phyloP scores from a whole-genome alignment of 2,329 filamentous ascomycete genomes.

The Hymenoscyphus linearis region DNA sequence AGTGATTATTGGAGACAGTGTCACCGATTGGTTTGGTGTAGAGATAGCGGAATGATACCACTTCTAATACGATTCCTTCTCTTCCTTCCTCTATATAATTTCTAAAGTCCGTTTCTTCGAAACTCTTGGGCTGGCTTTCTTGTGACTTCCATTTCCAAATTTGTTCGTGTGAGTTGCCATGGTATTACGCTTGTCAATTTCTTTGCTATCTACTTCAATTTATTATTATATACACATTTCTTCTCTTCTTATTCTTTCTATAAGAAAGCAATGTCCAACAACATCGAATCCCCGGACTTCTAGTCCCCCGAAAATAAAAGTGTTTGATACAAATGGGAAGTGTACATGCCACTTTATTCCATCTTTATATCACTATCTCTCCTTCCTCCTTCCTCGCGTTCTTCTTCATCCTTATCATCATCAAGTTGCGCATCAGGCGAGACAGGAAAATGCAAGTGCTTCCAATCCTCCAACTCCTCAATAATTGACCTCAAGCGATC shows the following conservation, averaged over 20 bases:
- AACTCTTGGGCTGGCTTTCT: too few species aligned
- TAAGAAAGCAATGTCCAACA: too few species aligned
- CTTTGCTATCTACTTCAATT: background rate
- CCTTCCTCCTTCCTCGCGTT: conserved; percentile 28
- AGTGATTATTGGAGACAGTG: conserved; percentile 2
- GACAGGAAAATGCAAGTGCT: conserved; percentile 67
- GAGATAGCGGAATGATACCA: conserved; percentile 20
- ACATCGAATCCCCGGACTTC: too few species aligned
- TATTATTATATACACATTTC: background rate
- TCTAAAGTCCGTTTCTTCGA: background rate
- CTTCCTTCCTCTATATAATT: background rate
- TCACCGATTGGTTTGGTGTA: background rate
- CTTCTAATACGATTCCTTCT: background rate
- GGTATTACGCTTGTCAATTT: background rate
- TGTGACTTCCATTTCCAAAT: too few species aligned
- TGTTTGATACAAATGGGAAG: background rate
- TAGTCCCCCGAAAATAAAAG: background rate
- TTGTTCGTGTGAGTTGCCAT: too few species aligned
- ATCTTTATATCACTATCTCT: conserved; percentile 17
- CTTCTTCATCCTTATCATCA: conserved; percentile 31
- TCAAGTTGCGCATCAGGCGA: conserved; percentile 38
- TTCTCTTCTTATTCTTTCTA: background rate
- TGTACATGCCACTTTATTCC: background rate
- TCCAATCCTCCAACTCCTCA: conserved; percentile 93
- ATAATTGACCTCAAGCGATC: conserved; percentile 86